Percentiles rank a stretch among this genome's conserved stretches.
Evolutionary conservation across 75 land plant species (phyloP).

Genomic region (Pinus taeda): DNA sequence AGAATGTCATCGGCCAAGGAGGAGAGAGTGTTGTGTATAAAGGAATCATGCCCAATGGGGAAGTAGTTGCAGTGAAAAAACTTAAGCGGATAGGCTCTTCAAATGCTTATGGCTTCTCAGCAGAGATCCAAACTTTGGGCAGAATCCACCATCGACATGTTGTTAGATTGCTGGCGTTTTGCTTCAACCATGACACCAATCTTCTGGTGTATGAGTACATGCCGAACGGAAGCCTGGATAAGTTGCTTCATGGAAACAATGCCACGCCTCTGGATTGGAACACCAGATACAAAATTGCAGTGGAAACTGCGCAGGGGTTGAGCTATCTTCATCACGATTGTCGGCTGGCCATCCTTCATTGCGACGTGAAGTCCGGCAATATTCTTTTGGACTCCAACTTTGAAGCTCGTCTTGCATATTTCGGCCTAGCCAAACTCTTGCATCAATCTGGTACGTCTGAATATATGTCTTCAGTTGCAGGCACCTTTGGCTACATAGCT

Average conservation of each 20-base stretch:
- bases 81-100: conserved; percentile 23
- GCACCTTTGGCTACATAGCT: conserved; percentile 86
- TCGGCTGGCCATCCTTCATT: conserved; percentile 58
- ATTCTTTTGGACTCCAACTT: conserved; percentile 50
- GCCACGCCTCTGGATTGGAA: conserved; percentile 55
- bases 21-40: conserved; percentile 85
- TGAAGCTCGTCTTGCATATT: conserved; percentile 79
- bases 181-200: conserved; percentile 63
- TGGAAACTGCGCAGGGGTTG: conserved; percentile 42
- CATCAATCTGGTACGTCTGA: conserved; percentile 48
- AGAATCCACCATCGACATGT: conserved; percentile 74
- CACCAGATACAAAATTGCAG: conserved; percentile 53
- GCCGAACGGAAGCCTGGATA: conserved; percentile 66
- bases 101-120: conserved; percentile 65
- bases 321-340: conserved; percentile 83
- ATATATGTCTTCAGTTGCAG: conserved; percentile 74
- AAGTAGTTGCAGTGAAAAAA: conserved; percentile 75
- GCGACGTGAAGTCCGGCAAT: conserved; percentile 74
- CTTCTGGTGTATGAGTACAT: conserved; percentile 71
- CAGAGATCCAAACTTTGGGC: conserved; percentile 67
- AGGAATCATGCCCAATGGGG: conserved; percentile 57
- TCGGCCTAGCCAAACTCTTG: conserved; percentile 69
- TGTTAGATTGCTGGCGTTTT: conserved; percentile 60
- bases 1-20: conserved; percentile 70
- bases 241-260: conserved; percentile 59